These are phyloP conservation scores for Tulasnella sp. DNA, from an alignment of 768 basidiomycete species.

Conservation along the genomic window DNA sequence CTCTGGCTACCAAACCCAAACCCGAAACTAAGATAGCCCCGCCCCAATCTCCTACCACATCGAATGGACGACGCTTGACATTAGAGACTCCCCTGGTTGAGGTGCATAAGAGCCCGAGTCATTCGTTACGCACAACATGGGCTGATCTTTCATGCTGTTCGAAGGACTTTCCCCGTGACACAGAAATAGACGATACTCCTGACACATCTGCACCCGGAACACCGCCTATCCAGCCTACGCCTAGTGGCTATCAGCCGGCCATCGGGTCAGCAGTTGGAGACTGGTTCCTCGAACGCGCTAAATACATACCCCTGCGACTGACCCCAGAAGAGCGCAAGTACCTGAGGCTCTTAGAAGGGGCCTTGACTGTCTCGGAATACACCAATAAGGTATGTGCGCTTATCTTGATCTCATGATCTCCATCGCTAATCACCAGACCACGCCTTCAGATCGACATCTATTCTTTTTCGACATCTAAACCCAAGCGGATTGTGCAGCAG, in stretches of 20 bases:
- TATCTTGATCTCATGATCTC: background rate
- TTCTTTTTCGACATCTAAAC: constrained; percentile 64
- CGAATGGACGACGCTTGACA: constrained; percentile 20
- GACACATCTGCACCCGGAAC: background rate
- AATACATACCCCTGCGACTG: constrained; percentile 70
- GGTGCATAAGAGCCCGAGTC: background rate
- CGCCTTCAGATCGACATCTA: constrained; percentile 47
- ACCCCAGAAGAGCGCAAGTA: constrained; percentile 68
- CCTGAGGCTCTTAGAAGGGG: constrained; percentile 75
- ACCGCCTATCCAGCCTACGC: constrained; percentile 28
- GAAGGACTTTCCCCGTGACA: background rate
- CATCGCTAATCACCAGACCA: constrained; percentile 23
- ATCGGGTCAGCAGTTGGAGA: constrained; percentile 58
- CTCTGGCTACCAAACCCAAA: constrained; percentile 27
- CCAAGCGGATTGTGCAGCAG: constrained; percentile 79
- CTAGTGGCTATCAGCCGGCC: constrained; percentile 34
- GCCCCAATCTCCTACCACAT: constrained; percentile 9
- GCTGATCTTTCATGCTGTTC: constrained; percentile 11
- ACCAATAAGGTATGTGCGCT: constrained; percentile 50
- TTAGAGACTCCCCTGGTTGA: constrained; percentile 1
- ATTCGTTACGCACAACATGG: background rate
- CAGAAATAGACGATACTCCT: constrained; percentile 40
- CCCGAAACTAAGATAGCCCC: background rate
- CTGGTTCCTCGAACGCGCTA: constrained; percentile 75
- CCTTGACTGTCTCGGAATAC: constrained; percentile 65